Percentiles rank a stretch among this genome's conserved stretches.
These are phyloP conservation scores for Themeda triandra DNA, from an alignment of 176 grass and related monocot species.

Conservation along the genomic window DNA sequence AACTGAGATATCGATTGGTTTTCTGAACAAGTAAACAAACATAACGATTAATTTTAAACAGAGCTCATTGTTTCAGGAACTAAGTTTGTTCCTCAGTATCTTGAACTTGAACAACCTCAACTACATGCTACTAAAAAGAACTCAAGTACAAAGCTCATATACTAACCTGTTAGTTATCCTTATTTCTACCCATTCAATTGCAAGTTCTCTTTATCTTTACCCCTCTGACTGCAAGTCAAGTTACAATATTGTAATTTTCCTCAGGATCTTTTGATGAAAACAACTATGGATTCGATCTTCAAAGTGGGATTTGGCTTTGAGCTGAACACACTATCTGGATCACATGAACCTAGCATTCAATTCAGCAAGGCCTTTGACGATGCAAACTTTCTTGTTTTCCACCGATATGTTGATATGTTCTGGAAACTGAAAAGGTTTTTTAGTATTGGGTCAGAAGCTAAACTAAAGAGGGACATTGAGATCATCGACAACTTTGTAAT, in stretches of 20 bases:
- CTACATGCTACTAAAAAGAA: background rate
- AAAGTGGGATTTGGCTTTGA: conserved; percentile 52
- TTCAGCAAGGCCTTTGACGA: conserved; percentile 54
- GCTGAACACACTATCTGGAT: conserved; percentile 44
- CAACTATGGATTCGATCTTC: conserved; percentile 72
- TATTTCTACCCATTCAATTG: background rate
- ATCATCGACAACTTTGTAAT: conserved; percentile 66
- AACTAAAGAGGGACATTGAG: conserved; percentile 42
- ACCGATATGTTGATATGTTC: conserved; percentile 49
- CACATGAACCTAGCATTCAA: conserved; percentile 26
- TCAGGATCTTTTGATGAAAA: conserved; percentile 60
- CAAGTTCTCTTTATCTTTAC: background rate
- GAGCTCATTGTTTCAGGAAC: background rate
- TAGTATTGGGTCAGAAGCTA: conserved; percentile 63
- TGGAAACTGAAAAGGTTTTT: conserved; percentile 60
- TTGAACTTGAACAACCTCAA: background rate
- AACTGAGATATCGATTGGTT: background rate
- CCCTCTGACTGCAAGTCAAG: conserved; percentile 7
- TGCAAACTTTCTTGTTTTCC: conserved; percentile 43
- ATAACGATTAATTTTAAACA: background rate
- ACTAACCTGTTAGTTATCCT: background rate
- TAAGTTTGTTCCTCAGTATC: background rate
- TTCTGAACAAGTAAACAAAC: background rate
- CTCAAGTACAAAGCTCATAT: background rate
- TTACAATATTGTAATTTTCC: background rate